Evolutionary conservation across 352 stramenopile genomes (phyloP).

Genomic region (Hyaloperonospora arabidopsidis): DNA sequence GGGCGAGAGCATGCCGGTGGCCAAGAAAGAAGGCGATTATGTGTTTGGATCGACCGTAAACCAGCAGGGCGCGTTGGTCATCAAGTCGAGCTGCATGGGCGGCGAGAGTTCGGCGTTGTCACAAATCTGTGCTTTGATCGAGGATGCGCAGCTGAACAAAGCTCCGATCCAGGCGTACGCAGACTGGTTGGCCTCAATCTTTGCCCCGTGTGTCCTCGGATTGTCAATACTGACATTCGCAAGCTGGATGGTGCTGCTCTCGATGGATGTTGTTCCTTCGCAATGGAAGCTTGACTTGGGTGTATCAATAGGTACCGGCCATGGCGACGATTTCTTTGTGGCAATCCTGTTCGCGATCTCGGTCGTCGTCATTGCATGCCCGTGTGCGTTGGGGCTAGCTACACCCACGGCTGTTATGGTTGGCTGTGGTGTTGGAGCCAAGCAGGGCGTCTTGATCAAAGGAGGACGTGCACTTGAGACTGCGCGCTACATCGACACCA

Average conservation of each 20-base stretch:
- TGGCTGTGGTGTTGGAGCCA: slow-evolving; percentile 75
- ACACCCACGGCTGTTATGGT: slow-evolving; percentile 87
- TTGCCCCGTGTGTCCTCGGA: slow-evolving; percentile 21
- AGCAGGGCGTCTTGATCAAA: slow-evolving; percentile 86
- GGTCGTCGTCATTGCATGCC: slow-evolving; percentile 84
- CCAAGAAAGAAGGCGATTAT: slow-evolving; percentile 64
- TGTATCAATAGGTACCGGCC: slow-evolving; percentile 30
- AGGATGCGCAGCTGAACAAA: slow-evolving; percentile 83
- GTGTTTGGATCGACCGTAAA: slow-evolving; percentile 84
- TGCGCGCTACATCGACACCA: slow-evolving; percentile 74
- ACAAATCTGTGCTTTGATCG: slow-evolving; percentile 78
- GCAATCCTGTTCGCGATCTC: slow-evolving; percentile 81
- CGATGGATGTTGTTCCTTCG: slow-evolving; percentile 9
- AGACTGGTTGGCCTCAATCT: slow-evolving; percentile 34
- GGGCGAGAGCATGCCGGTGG: slow-evolving; percentile 83
- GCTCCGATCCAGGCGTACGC: slow-evolving; percentile 83
- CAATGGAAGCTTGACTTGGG: slow-evolving; percentile 20
- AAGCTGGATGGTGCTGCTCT: slow-evolving; percentile 14
- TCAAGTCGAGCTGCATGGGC: slow-evolving; percentile 77
- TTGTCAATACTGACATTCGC: slow-evolving; percentile 17
- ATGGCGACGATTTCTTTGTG: slow-evolving; percentile 65
- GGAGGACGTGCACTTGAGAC: slow-evolving; percentile 76
- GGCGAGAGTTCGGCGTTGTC: slow-evolving; percentile 60
- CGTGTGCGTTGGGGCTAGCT: slow-evolving; percentile 74
- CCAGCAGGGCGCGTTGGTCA: slow-evolving; percentile 74